phyloP scores from a whole-genome alignment of 768 basidiomycete genomes.

The Amanita rimosa region DNA sequence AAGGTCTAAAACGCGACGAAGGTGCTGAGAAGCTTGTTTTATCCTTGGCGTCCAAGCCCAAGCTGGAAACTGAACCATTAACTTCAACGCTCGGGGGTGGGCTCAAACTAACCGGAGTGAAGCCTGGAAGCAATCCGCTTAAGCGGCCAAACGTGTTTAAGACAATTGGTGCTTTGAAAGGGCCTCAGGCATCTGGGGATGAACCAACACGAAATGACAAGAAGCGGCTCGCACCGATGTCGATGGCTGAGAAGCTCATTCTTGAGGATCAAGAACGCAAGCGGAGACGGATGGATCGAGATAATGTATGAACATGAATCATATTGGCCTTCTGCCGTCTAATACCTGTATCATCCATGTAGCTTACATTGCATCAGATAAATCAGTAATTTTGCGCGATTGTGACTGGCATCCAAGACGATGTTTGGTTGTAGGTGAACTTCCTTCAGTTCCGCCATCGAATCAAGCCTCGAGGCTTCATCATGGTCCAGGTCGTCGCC shows the following conservation, averaged over 20 bases:
- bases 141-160: slow-evolving; percentile 75
- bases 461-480: neutral
- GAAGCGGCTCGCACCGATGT: slow-evolving; percentile 58
- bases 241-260: slow-evolving; percentile 79
- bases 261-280: slow-evolving; percentile 89
- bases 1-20: slow-evolving; percentile 65
- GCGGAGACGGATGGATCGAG: slow-evolving; percentile 60
- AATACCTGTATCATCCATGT: neutral
- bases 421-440: no score
- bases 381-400: no score
- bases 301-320: slow-evolving; percentile 18
- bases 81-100: slow-evolving; percentile 25
- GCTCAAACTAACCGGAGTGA: slow-evolving; percentile 57
- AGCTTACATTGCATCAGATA: neutral
- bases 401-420: no score
- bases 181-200: slow-evolving; percentile 16
- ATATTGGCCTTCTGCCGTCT: neutral
- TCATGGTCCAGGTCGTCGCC: neutral
- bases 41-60: slow-evolving; percentile 52
- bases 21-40: slow-evolving; percentile 64
- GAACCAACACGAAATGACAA: slow-evolving; percentile 46
- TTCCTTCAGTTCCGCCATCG: neutral
- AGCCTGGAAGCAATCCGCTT: slow-evolving; percentile 46
- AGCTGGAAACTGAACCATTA: slow-evolving; percentile 17
- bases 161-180: slow-evolving; percentile 22